Base-by-base conservation (phyloP, 2,329 filamentous ascomycete species). In the Piedraia hortae region DNA sequence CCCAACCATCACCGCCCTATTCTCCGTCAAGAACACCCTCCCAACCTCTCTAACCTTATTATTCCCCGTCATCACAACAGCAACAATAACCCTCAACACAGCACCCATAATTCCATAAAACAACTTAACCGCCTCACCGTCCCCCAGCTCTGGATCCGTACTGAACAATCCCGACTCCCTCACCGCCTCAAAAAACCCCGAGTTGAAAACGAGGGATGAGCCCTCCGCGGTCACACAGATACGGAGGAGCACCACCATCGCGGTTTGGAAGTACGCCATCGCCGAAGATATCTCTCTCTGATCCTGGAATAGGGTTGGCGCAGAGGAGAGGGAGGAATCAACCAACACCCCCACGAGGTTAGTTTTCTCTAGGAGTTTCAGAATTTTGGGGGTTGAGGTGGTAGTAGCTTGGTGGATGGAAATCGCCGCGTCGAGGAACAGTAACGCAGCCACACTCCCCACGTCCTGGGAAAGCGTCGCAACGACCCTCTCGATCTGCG, bases 321-420 rank as follows among this genome's bases (percentile, higher is more conserved):
- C 62, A 32, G 62, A 59, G 33, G 73, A 68, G 25, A 97, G 60
- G 22, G 75, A 61, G 20, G 73, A 75, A 45, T 93, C 82, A 23
- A 97, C 68, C 14, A 93, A 59, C 13, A 93, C 67, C 22, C 72
- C 72, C 22, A 91, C 61, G 41, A 91, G 90, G 47, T 97, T 97
- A 20, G 89, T 62, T 25, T 72, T 64, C 36, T 72, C 69, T 24
- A 97, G 60, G 14, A 64, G 56, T 30, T 85, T 74, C 9, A 90
- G 62, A 12, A 93, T 58, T n/a, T n/a, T n/a, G n/a, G n/a, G n/a
- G n/a, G n/a, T n/a, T n/a, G n/a, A n/a, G n/a, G n/a, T n/a, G n/a
- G n/a, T n/a, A 34, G 72, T 62, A 22, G 60, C 58, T 24, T 62
- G 64, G 20, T 70, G 71, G 23, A 90, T 51, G 19, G 64, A 61